Base-by-base conservation (phyloP, 495 filamentous ascomycete species). In the Trypethelium eluteriae region DNA sequence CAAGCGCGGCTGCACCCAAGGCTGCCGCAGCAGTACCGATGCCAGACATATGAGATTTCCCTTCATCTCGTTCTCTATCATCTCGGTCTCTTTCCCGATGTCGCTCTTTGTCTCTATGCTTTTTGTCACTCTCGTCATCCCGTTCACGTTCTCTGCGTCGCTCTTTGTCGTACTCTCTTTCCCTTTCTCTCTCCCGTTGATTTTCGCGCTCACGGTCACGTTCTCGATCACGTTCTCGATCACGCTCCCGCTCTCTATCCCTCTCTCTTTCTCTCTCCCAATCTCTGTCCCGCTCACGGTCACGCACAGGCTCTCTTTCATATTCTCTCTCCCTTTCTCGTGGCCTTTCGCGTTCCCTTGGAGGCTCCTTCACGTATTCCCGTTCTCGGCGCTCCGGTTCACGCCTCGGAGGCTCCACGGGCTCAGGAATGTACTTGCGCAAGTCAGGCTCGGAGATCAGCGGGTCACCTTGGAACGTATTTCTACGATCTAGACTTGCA, bases 211-310 rank as follows among this genome's bases (percentile, higher is more conserved):
- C 69, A 38, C 69, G 66, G 12, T 71, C 73, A 47, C 71, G 67
- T 10, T 76, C 74, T 25, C 74, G 64, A 4, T 72, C 70, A 5
- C 71, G 67, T 12, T 70, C 70, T 9, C 50, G n/a, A 3, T 67
- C 59, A 25, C 64, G 69, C 32, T 69, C 65, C 63, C 64, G 65
- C 39, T 69, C 67, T 39, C 70, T 56, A 39, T 73, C 67, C 50
- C 71, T 41, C 25, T 76, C 73, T 2, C 63, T 61, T 39, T 75
- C 73, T 4, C 70, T 50, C 39, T 75, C 72, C n/a, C 63, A 44
- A 32, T 74, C 68, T 9, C 69, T 62, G 2, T 72, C 71, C 25
- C 63, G 44, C 2, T 69, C 70, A 11, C 64, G n/a, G 10, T 66
- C 70, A 4, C 66, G 66, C 25, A 25, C 25, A 25, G 25, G 25